phyloP scores from a whole-genome alignment of 768 basidiomycete genomes.

The Collybiopsis luxurians region DNA sequence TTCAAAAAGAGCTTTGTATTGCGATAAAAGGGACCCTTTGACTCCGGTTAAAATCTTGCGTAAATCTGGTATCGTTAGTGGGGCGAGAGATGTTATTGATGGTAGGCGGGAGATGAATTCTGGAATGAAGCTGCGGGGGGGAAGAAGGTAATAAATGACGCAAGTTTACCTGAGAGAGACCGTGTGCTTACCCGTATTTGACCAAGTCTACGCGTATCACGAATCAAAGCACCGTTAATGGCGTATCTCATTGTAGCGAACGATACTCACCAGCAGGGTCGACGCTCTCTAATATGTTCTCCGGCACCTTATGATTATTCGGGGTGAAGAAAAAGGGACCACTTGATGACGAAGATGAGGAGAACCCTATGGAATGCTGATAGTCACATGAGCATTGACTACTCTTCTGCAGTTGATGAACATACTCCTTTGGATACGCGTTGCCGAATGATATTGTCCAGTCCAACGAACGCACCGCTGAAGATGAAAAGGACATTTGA shows the following conservation, averaged over 20 bases:
- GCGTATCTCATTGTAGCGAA: neutral
- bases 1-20: conserved; percentile 82
- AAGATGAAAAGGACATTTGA: conserved; percentile 93
- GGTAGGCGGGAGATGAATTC: conserved; percentile 95
- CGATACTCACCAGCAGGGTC: conserved; percentile 57
- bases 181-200: conserved; percentile 73
- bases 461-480: conserved; percentile 92
- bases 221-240: no score
- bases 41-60: conserved; percentile 92
- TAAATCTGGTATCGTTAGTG: conserved; percentile 77
- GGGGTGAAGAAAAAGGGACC: conserved; percentile 69
- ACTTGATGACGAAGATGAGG: conserved; percentile 42
- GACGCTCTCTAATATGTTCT: conserved; percentile 61
- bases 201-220: conserved; percentile 78
- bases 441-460: conserved; percentile 78
- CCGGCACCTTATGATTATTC: conserved; percentile 53
- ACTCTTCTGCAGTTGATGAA: conserved; percentile 12
- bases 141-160: no score
- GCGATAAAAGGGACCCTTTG: conserved; percentile 85
- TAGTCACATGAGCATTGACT: conserved; percentile 1
- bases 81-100: conserved; percentile 80
- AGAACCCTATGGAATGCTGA: conserved; percentile 88
- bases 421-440: conserved; percentile 83
- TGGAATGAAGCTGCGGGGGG: conserved; percentile 71
- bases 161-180: no score